These are phyloP conservation scores for Neotropicomus parvogracilis DNA, from an alignment of 1,284 basidiomycete genomes.

Conservation along the genomic window DNA sequence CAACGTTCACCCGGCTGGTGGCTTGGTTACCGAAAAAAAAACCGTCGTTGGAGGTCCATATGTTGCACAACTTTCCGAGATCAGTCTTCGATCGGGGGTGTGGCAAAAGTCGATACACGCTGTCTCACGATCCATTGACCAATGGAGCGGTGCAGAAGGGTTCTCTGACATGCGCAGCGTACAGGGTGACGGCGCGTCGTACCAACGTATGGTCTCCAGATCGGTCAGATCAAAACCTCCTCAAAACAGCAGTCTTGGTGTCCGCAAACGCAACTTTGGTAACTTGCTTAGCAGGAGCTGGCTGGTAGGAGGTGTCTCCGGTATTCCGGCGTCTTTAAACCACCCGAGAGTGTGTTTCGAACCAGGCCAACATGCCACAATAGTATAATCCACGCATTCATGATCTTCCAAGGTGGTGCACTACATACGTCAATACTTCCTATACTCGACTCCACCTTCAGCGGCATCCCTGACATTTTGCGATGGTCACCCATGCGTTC, in stretches of 20 bases:
- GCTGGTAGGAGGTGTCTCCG: background rate
- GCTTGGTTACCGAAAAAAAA: conserved; percentile 6
- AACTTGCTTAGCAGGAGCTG: background rate
- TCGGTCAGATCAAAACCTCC: background rate
- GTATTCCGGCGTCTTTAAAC: background rate
- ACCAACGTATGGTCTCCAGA: conserved; percentile 5
- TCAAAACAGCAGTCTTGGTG: background rate
- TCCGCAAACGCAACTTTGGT: background rate
- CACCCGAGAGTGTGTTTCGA: background rate
- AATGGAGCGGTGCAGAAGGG: background rate
- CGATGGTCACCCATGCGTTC: background rate
- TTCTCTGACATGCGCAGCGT: conserved; percentile 6
- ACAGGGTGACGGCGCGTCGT: background rate
- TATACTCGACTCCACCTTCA: background rate
- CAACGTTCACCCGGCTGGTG: conserved; percentile 6
- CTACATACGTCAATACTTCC: background rate
- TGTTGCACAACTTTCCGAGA: background rate
- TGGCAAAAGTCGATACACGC: background rate
- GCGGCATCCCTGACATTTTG: background rate
- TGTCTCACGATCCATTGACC: background rate
- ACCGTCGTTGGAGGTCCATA: background rate
- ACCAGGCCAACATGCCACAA: background rate
- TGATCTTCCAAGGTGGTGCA: conserved; percentile 1
- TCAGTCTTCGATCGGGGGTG: conserved; percentile 1
- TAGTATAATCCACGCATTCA: background rate